Evolutionary conservation across 2,329 filamentous ascomycete genomes (phyloP), one percentile per base, ranked within the genome.

Genomic region (Ilyonectria sp.): DNA sequence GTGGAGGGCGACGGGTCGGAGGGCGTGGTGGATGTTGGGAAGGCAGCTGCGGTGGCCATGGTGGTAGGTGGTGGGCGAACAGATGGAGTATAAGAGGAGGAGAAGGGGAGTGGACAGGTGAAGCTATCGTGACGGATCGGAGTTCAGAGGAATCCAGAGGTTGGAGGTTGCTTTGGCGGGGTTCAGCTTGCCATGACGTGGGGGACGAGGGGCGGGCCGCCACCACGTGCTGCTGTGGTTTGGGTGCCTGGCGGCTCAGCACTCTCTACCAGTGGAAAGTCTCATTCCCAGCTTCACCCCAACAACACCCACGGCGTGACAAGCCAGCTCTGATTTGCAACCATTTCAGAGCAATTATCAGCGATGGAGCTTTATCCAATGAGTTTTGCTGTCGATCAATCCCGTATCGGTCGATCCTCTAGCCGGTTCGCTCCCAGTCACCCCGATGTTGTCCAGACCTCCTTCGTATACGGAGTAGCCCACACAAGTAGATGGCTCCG

Each of bases 1-100:
- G 73, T 55, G 61, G 75, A 69, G 49, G 60, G 47, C 37, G 52
- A 52, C 37, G 55, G 21, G 7, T 26, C 23, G 26, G 19, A 26
- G 21, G 63, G 57, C 19, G 43, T 10, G 10, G 55, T 37, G 17
- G 57, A 56, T 19, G 63, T 26, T 26, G 6, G 26, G 26, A 26
- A 5, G 26, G 26, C 23, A 8, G 63, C 44, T 26, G 66, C 40
- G 17, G 63, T 56, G 19, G 63, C 52, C 63, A 66, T 66, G n/a
- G 57, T 21, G 26, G 31, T 49, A 37, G n/a, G 57, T 21, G 26
- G 31, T 49, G 46, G 15, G 40, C 11, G 15, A n/a, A 8, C 19
- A 43, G 40, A 43, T n/a, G 15, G n/a, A 11, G 50, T 40, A 21
- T 19, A 50, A 35, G 21, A 29, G 52, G n/a, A 19, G 31, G 11